phyloP scores from a whole-genome alignment of 1,139 yeast genomes.

The Yamadazyma taylorii region DNA sequence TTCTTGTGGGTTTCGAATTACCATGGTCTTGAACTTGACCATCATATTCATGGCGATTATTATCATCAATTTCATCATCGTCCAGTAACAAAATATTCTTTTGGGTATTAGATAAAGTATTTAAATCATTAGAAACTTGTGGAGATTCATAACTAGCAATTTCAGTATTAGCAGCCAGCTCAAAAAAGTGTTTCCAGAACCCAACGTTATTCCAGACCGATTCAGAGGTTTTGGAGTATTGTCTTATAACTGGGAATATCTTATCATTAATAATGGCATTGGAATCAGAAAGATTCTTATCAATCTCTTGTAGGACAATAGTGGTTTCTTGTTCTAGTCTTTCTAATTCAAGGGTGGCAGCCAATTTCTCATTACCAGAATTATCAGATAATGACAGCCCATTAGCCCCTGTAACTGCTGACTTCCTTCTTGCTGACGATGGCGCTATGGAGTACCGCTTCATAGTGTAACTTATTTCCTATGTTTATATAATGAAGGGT shows the following conservation, averaged over 20 bases:
- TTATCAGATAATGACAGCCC: conserved; percentile 5
- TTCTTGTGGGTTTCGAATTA: too few relatives aligned
- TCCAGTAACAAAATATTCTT: conserved; percentile 18
- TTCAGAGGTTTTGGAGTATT: conserved; percentile 54
- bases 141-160: conserved; percentile 59
- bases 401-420: conserved; percentile 21
- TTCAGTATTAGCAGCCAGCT: conserved; percentile 71
- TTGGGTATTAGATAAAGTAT: conserved; percentile 11
- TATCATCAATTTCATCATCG: conserved; percentile 19
- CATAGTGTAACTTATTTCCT: conserved; percentile 27
- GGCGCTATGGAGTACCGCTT: conserved; percentile 44
- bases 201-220: conserved; percentile 61
- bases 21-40: too few relatives aligned
- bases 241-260: conserved; percentile 60
- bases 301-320: conserved; percentile 74
- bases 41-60: conserved; percentile 2
- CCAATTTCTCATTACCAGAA: conserved; percentile 19
- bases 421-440: conserved; percentile 38
- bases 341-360: conserved; percentile 59
- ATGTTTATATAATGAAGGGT: background rate
- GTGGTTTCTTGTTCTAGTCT: conserved; percentile 81
- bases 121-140: conserved; percentile 18
- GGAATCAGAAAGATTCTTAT: conserved; percentile 64
- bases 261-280: conserved; percentile 62
- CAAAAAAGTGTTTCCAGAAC: conserved; percentile 77